phyloP scores from a whole-genome alignment of 345 rosid genomes.

The Tarenaya hassleriana region DNA sequence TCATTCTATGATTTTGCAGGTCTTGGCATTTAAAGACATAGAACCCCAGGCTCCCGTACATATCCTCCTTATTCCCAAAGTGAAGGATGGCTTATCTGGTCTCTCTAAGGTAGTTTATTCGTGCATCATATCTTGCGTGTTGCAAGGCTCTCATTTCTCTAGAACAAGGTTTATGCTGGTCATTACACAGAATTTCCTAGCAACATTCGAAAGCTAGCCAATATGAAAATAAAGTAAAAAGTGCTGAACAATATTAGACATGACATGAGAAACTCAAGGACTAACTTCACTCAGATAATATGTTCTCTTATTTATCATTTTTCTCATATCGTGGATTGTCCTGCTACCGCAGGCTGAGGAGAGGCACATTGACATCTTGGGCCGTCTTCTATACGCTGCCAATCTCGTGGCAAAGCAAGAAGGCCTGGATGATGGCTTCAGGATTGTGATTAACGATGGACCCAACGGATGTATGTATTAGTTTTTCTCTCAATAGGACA shows the following conservation, averaged over 20 bases:
- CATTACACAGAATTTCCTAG: too few species aligned
- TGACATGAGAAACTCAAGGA: not conserved
- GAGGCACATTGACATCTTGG: slow-evolving; percentile 83
- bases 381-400: slow-evolving; percentile 79
- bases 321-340: slow-evolving; percentile 2
- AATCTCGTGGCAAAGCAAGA: slow-evolving; percentile 88
- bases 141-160: not conserved
- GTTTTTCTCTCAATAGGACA: not conserved
- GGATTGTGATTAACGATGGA: slow-evolving; percentile 93
- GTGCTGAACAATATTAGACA: not conserved
- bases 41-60: slow-evolving; percentile 79
- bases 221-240: not conserved
- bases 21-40: slow-evolving; percentile 83
- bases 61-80: slow-evolving; percentile 80
- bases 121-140: slow-evolving; percentile 5
- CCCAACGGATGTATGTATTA: slow-evolving; percentile 59
- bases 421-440: slow-evolving; percentile 80
- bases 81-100: slow-evolving; percentile 79
- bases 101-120: slow-evolving; percentile 60
- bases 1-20: slow-evolving; percentile 35
- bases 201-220: not conserved
- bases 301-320: too few species aligned
- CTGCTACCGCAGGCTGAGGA: slow-evolving; percentile 72
- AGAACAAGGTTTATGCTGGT: not conserved
- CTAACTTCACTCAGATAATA: not conserved